Evolutionary conservation across 352 stramenopile species (phyloP).

Genomic region (Pythium myriotylum): DNA sequence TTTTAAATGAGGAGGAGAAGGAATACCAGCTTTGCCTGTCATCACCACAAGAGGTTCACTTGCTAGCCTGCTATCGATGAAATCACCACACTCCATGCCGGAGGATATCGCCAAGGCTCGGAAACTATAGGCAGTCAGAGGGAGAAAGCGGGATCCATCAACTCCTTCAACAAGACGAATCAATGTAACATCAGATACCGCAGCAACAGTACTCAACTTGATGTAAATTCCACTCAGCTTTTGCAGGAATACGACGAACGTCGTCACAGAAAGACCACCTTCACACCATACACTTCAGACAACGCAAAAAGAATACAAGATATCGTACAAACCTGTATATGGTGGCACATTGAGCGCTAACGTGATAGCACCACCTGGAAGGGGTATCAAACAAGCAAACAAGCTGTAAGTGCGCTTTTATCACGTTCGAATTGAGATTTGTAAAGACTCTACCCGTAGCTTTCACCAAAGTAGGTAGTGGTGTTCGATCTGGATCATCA

Average conservation of each 20-base stretch:
- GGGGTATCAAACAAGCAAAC: not conserved
- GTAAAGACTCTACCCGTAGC: constrained; percentile 62
- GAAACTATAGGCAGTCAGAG: constrained; percentile 41
- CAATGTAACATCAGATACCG: constrained; percentile 17
- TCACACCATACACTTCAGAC: not conserved
- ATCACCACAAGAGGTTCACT: constrained; percentile 36
- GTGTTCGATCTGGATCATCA: constrained; percentile 39
- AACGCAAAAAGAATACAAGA: too few relatives aligned
- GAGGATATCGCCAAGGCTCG: constrained; percentile 47
- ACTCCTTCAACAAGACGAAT: constrained; percentile 26
- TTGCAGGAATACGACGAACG: constrained; percentile 17
- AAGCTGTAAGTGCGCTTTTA: not conserved
- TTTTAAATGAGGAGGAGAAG: constrained; percentile 27
- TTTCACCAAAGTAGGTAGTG: constrained; percentile 30
- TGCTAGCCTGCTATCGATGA: constrained; percentile 25
- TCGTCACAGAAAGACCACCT: constrained; percentile 13
- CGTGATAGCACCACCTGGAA: constrained; percentile 19
- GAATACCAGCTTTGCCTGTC: constrained; percentile 33
- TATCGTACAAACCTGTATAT: constrained; percentile 22
- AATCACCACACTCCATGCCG: constrained; percentile 40
- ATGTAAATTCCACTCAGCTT: constrained; percentile 15
- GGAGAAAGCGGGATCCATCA: constrained; percentile 18
- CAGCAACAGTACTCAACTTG: constrained; percentile 32
- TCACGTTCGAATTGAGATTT: too few relatives aligned
- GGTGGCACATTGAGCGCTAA: constrained; percentile 17